Conservation (phyloP, 2,329 filamentous ascomycete species). For the Penicillium sp. region DNA sequence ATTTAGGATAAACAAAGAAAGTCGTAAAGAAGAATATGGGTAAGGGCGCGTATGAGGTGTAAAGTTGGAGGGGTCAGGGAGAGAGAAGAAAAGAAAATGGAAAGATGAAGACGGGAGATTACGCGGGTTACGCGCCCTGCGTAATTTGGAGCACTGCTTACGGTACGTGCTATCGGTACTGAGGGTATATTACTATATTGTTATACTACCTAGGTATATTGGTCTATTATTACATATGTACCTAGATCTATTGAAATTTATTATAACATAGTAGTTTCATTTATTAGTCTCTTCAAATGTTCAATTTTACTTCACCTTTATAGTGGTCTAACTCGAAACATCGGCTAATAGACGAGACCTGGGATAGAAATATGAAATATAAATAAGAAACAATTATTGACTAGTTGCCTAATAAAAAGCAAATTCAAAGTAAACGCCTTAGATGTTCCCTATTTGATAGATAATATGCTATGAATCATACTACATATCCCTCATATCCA, state of each 20-base stretch:
- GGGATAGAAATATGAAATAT: not conserved
- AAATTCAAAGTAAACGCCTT: not conserved
- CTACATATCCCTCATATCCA: not conserved
- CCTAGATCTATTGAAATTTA: not conserved
- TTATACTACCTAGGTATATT: no score
- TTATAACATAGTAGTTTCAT: not conserved
- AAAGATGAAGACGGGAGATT: conserved; percentile 24
- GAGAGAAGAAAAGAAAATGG: conserved; percentile 20
- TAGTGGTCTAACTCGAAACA: not conserved
- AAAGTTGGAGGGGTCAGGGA: conserved; percentile 13
- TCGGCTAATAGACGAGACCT: conserved; percentile 4
- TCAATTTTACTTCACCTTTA: not conserved
- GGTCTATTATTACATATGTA: not conserved
- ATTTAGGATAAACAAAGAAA: conserved; percentile 2
- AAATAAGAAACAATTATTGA: not conserved
- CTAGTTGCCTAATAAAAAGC: not conserved
- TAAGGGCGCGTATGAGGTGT: conserved; percentile 15
- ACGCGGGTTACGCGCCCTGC: conserved; percentile 21
- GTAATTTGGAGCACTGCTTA: conserved; percentile 22
- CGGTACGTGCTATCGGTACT: conserved; percentile 7
- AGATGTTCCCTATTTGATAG: not conserved
- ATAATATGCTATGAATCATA: not conserved
- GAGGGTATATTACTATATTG: not conserved
- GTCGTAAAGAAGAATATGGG: conserved; percentile 2
- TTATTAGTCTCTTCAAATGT: not conserved